A percentile compares a stretch with the other conserved stretches of the same genome.
These are phyloP conservation scores for Juglanconis oblonga DNA, from an alignment of 2,329 filamentous ascomycete species.

Conservation along the genomic window DNA sequence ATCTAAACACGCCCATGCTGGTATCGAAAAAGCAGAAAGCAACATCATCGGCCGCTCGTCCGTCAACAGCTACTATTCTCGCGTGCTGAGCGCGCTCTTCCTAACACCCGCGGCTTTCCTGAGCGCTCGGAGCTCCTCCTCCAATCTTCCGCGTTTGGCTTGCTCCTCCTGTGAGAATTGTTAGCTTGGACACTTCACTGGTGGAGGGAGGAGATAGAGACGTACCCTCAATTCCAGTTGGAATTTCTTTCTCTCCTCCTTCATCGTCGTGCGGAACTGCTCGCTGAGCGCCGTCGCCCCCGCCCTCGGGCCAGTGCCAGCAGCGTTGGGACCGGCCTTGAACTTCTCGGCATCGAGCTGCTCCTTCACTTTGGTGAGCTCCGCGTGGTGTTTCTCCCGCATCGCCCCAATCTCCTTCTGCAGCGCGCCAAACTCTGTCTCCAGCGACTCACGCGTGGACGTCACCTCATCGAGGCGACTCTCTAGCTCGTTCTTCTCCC, in stretches of 20 bases:
- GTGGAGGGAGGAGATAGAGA: slow-evolving; percentile 1
- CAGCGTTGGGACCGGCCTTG: slow-evolving; percentile 34
- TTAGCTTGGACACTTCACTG: slow-evolving; percentile 25
- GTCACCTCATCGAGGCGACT: slow-evolving; percentile 38
- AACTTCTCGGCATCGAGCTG: slow-evolving; percentile 50
- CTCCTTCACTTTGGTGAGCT: slow-evolving; percentile 45
- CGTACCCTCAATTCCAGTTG: slow-evolving; percentile 52
- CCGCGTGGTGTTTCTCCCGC: slow-evolving; percentile 38
- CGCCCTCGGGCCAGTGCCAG: slow-evolving; percentile 33
- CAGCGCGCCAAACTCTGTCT: slow-evolving; percentile 35
- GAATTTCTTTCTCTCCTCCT: slow-evolving; percentile 55
- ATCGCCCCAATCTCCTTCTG: slow-evolving; percentile 35
- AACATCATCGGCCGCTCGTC: slow-evolving; percentile 6
- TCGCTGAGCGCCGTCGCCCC: slow-evolving; percentile 54
- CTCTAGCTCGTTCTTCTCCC: slow-evolving; percentile 47
- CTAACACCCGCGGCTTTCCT: slow-evolving; percentile 40
- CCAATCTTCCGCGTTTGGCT: slow-evolving; percentile 42
- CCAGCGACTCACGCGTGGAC: slow-evolving; percentile 33
- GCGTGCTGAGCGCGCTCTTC: slow-evolving; percentile 42
- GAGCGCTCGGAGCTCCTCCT: slow-evolving; percentile 47
- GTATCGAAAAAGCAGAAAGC: not conserved
- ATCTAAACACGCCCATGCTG: slow-evolving; percentile 7
- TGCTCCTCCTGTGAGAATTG: slow-evolving; percentile 45
- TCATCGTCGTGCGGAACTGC: slow-evolving; percentile 54
- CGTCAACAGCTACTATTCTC: slow-evolving; percentile 19